Evolutionary conservation across 352 stramenopile species (phyloP), one percentile per base, ranked within the genome.

Genomic region (Globisporangium nagaii): DNA sequence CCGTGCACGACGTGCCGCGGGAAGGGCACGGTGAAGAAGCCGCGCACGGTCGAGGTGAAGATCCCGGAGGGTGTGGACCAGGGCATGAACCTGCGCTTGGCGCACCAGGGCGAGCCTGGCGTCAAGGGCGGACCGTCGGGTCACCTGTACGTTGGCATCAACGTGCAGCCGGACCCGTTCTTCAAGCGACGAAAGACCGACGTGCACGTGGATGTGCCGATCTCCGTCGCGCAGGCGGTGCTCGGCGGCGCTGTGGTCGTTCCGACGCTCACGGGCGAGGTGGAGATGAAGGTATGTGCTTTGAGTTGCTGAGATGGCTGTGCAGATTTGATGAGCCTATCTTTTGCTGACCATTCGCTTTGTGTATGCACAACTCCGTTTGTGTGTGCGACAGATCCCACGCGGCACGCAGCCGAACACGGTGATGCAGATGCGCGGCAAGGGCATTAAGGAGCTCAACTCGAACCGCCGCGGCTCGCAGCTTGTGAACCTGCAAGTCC

Each of bases 121-220:
- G 46, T 84, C 58, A 76, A 81, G 22, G 94, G 95, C 25, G 92
- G 92, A 20, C 86, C 89, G 15, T 73, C 78, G 1, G 96, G 96
- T 22, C 95, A 99, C 66, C 68, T 99, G 30, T 96, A 97, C 58
- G 90, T 99, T 3, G 77, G 91, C 35, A 96, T 99, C 31, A 69
- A 97, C 42, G 96, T 99, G 20, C 78, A 96, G 39, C 66, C 81
- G 4, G 94, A 99, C 62, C 81, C 90, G 41, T 98, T 98, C 66
- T 99, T 98, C 70, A 86, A 98, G 65, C 86, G 96, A 43, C 90
- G 96, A 65, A 97, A 97, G 62, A 85, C 76, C 32, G 92, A 99
- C 67, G 85, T 99, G 35, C 87, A 97, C 61, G 92, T 96, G 15
- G 90, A 98, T 54, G 83, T 98, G 27, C 91, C 93, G 1, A 96